These are phyloP conservation scores for Dipteronia sinensis DNA, from an alignment of 345 rosid genomes.

Conservation along the genomic window DNA sequence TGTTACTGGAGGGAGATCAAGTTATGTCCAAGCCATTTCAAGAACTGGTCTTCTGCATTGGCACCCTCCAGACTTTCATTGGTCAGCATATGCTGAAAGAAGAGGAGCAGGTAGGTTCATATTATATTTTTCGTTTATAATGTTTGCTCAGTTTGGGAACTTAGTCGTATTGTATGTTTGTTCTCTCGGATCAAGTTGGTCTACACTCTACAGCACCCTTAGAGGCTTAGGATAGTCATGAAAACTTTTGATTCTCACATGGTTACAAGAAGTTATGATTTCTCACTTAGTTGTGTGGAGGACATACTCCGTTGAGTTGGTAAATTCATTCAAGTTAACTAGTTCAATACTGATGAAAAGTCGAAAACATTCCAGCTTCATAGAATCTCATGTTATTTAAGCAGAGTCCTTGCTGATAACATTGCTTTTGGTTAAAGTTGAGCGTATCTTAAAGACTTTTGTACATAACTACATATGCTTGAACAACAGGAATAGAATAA, in stretches of 20 bases:
- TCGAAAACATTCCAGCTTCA: neutral
- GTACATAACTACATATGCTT: neutral
- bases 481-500: neutral
- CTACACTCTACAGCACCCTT: neutral
- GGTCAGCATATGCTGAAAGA: slow-evolving; percentile 78
- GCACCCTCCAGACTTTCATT: slow-evolving; percentile 56
- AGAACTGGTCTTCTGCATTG: slow-evolving; percentile 49
- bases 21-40: slow-evolving; percentile 34
- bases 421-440: neutral
- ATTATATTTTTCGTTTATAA: neutral
- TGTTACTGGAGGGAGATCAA: slow-evolving; percentile 35
- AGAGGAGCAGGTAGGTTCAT: slow-evolving; percentile 82
- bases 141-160: neutral
- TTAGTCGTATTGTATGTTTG: neutral
- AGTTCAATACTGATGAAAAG: neutral
- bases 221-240: neutral
- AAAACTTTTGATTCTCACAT: neutral
- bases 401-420: neutral
- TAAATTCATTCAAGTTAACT: slow-evolving; percentile 3
- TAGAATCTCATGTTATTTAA: neutral
- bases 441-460: neutral
- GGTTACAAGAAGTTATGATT: neutral
- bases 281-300: neutral
- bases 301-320: neutral
- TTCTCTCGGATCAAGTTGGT: neutral